Base-by-base conservation (phyloP, 192 early-diverging fungal genomes). In the Coemansia erecta region DNA sequence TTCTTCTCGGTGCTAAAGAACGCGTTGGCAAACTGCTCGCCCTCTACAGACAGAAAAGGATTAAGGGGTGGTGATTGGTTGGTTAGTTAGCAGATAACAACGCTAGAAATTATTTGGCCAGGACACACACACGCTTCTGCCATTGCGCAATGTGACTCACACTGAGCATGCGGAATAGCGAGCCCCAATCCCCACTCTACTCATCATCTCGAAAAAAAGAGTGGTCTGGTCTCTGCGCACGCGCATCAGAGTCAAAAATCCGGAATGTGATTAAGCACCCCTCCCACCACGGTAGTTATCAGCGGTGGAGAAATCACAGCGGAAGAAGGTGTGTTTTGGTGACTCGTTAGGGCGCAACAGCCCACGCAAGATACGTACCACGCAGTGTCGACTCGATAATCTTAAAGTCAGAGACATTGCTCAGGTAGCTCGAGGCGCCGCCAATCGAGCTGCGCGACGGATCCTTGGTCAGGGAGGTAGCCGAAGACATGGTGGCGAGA, bases 11-110 rank as follows among this genome's bases (percentile, higher is more conserved):
- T 94, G 66, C 92, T 90, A 63, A 98, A 98, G 82, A 97, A 97
- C 50, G 97, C 97, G 72, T 97, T 97, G 68, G 93, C 94, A 81
- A 98, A 98, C 80, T 98, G 97, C 80, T 98, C 97, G 31, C 97
- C 97, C 87, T 98, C 94, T 88, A 69, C 56, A 63, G 0, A 59
- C 24, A 28, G 11, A 23, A 47, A 41, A 58, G 49, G 12, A 39
- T 39, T 11, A 37, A 35, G 18, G 9, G 18, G 4, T 7, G 35
- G 47, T n/a, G 23, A 45, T 45, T 45, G 44, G 15, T 45, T 4
- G 15, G 44, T 45, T n/a, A 45, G 44, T 45, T 9, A 17, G 44
- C 19, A n/a, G 35, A 37, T 37, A 37, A 37, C 35, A 11, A 4
- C 4, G 2, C 1, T 5, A 9, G 10, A 9, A 37, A 37, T 37